Base-by-base conservation (phyloP, 1,139 yeast species). In the Scheffersomyces titani region DNA sequence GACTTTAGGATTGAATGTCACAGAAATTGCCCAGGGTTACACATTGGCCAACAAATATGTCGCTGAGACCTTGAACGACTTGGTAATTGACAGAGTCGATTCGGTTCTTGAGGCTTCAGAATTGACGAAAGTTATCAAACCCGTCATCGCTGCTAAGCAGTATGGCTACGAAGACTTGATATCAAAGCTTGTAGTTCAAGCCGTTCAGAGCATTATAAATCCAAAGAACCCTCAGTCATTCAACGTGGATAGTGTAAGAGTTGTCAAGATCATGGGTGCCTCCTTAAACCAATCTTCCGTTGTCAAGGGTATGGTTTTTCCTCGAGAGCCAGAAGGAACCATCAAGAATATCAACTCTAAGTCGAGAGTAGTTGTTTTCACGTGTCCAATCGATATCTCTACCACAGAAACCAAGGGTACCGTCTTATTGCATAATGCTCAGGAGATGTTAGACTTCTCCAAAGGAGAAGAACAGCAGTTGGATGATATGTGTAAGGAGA, bases 351-450 rank as follows among this genome's bases (percentile, higher is more conserved):
- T 89, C 57, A 65, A 63, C 19, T 50, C 61, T 22, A 86, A 83
- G 66, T 86, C 96, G 30, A 92, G 92, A 74, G 98, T 94, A 50
- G 99, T 91, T 7, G 94, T 92, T 3, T 96, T 83, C 76, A 92
- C 97, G 16, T 89, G 97, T 72, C 98, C 98, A 40, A 86, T 94
- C 60, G 99, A 94, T 74, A 92, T 91, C 62, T 88, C 97, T 21
- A 89, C 92, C 59, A 93, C 99, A 19, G 99, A 94, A 78, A 93
- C 98, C 22, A 93, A 94, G 76, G 98, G 99, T 53, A 96, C 99
- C 11, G 99, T 94, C 50, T 80, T 94, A 66, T 82, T 94, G 64
- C 98, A 93, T 76, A 93, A 92, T 70, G 99, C 99, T 11, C 85
- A 93, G 73, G 99, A 94, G 75, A 93, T 94, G 98, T 82, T 94